Percentiles rank a stretch among this genome's conserved stretches.
These are phyloP conservation scores for Naganishia vaughanmartiniae DNA, from an alignment of 768 basidiomycete species.

Conservation along the genomic window DNA sequence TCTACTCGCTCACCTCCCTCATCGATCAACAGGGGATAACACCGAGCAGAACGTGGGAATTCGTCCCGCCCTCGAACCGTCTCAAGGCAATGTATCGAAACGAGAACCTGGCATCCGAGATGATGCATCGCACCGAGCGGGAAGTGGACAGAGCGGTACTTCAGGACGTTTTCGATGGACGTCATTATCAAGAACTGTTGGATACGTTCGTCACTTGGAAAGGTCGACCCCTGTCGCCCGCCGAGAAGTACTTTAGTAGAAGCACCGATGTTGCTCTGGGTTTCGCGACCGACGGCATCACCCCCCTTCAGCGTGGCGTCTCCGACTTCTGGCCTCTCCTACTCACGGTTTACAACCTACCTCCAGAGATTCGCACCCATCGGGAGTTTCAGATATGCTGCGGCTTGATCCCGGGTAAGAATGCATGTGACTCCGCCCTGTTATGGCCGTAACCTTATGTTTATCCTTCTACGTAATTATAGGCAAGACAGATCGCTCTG, in stretches of 20 bases:
- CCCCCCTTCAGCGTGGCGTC: background rate
- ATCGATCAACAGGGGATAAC: background rate
- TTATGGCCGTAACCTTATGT: background rate
- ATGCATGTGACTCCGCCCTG: background rate
- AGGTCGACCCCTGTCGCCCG: background rate
- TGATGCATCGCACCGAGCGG: background rate
- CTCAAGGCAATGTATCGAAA: background rate
- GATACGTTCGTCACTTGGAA: background rate
- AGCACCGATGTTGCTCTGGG: background rate
- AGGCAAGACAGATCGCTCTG: background rate
- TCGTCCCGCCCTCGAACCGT: background rate
- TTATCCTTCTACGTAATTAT: background rate
- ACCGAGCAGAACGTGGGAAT: background rate
- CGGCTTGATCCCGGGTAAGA: background rate
- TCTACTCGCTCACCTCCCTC: background rate
- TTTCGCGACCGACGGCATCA: background rate
- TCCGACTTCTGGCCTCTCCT: slow-evolving; percentile 2
- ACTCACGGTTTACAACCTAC: background rate
- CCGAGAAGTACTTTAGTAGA: background rate
- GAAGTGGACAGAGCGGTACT: background rate
- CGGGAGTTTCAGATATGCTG: slow-evolving; percentile 3
- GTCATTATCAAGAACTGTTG: background rate
- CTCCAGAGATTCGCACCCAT: background rate
- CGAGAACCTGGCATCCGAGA: background rate
- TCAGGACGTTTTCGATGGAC: slow-evolving; percentile 1